Evolutionary conservation across 805 yeast species (phyloP).

Genomic region (Nakazawaea anatomiae): DNA sequence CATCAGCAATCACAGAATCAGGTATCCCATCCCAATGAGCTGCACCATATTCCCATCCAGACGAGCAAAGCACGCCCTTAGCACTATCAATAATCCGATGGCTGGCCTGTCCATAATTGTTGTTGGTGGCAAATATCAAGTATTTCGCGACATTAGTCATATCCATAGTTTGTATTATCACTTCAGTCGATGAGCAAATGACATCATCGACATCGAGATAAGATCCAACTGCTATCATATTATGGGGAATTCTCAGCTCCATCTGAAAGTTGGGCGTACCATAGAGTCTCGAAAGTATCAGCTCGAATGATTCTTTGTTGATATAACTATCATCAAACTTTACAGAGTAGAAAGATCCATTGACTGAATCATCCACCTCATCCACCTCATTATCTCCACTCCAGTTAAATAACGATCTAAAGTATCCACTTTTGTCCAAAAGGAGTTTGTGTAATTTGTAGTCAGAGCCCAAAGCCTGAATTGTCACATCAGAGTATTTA

Average conservation of each 20-base stretch:
- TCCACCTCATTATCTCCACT: conserved; percentile 12
- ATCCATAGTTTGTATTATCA: conserved; percentile 27
- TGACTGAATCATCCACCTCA: not conserved
- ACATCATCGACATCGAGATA: conserved; percentile 40
- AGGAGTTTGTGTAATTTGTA: conserved; percentile 43
- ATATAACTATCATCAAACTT: conserved; percentile 35
- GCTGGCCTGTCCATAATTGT: conserved; percentile 41
- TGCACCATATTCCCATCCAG: conserved; percentile 44
- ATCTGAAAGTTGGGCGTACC: conserved; percentile 31
- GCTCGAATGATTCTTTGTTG: conserved; percentile 40
- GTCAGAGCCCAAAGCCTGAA: conserved; percentile 37
- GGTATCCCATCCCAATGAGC: conserved; percentile 45
- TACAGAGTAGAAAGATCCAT: conserved; percentile 9
- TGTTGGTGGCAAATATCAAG: conserved; percentile 35
- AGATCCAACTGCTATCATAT: conserved; percentile 44
- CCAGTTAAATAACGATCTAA: conserved; percentile 43
- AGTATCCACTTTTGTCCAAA: conserved; percentile 41
- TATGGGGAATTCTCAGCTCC: conserved; percentile 30
- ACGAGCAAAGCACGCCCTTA: conserved; percentile 38
- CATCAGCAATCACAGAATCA: conserved; percentile 31
- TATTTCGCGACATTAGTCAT: conserved; percentile 30
- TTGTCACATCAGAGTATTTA: conserved; percentile 40
- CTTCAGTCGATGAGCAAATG: conserved; percentile 37
- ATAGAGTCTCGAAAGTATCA: conserved; percentile 40
- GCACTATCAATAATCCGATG: conserved; percentile 39